Conservation (phyloP, 306 rosid genomes). For the Astragalus membranaceus region DNA sequence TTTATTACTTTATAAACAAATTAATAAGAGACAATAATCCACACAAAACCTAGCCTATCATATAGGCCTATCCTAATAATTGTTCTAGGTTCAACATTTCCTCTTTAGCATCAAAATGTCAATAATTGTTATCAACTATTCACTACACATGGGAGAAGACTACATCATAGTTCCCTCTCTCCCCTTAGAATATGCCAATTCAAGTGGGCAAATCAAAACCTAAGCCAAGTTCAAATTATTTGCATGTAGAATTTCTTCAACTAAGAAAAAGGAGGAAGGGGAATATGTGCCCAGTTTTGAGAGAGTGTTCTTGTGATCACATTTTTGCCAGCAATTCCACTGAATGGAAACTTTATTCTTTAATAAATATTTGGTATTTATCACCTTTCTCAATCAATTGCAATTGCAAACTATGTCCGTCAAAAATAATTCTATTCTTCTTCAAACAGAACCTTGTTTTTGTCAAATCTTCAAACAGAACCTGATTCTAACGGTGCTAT, state of each 20-base stretch:
- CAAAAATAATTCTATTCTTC: conserved; percentile 18
- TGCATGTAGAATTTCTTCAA: conserved; percentile 21
- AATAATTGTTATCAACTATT: conserved; percentile 20
- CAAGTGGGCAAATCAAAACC: conserved; percentile 16
- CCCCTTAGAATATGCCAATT: conserved; percentile 11
- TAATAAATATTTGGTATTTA: neutral
- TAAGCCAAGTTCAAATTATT: conserved; percentile 10
- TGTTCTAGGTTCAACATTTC: conserved; percentile 19
- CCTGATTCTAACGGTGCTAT: conserved; percentile 20
- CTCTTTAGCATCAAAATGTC: neutral
- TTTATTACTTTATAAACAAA: no score
- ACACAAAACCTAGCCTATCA: no score
- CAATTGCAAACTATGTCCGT: conserved; percentile 2
- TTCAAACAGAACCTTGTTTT: conserved; percentile 1
- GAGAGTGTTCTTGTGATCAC: conserved; percentile 17
- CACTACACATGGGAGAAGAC: conserved; percentile 22
- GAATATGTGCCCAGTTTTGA: conserved; percentile 25
- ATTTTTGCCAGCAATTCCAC: conserved; percentile 23
- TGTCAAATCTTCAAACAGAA: neutral
- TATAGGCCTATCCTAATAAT: no score
- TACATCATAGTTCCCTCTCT: conserved; percentile 8
- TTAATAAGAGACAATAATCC: no score
- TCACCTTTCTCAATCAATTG: conserved; percentile 31
- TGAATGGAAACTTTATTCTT: conserved; percentile 29
- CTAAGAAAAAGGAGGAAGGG: neutral